Base-by-base conservation (phyloP, 306 rosid species). In the Castanospermum australe region DNA sequence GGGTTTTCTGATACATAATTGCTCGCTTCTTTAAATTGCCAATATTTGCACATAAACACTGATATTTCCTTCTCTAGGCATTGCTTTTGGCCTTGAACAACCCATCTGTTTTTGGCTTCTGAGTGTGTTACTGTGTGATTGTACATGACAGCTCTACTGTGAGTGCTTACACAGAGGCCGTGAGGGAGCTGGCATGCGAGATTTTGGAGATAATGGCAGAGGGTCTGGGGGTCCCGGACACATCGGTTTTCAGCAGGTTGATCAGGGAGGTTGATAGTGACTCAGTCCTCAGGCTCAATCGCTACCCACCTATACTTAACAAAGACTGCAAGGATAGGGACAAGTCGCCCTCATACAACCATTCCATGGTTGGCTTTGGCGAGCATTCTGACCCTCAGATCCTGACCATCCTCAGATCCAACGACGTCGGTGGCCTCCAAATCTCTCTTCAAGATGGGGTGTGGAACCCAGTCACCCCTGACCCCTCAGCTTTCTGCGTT, bases 381-480 rank as follows among this genome's bases (percentile, higher is more conserved):
- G 98, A 71, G 67, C 98, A 93, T 81, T 81, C 93, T 78, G 98
- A 93, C 90, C 98, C 98, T 82, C 98, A 93, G 88, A 90, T 93
- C 69, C 39, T 91, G 38, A 93, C 98, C 35, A 75, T 93, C 9
- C 82, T 93, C 3, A 75, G 89, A 88, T 93, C 98, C 77, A 91
- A 93, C 85, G 95, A 87, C 7, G 98, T 90, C 0, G 65, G 35
- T 22, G 98, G 98, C 62, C 98, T 93, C 48, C 97, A 93, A 69
- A 91, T 93, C 56, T 91, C 91, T 22, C 81, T 80, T 4, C 74
- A 83, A 30, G 83, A 87, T 63, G 92, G 89, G 0, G 80, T 87
- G 56, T 93, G 98, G 95, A 84, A 84, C 90, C 89, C 98, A 1
- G 95, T 87, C 24, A 32, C 86, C 0, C 89, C 97, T 47, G 93